Conservation (phyloP, 2,329 filamentous ascomycete species). For the Pseudogymnoascus sp. region DNA sequence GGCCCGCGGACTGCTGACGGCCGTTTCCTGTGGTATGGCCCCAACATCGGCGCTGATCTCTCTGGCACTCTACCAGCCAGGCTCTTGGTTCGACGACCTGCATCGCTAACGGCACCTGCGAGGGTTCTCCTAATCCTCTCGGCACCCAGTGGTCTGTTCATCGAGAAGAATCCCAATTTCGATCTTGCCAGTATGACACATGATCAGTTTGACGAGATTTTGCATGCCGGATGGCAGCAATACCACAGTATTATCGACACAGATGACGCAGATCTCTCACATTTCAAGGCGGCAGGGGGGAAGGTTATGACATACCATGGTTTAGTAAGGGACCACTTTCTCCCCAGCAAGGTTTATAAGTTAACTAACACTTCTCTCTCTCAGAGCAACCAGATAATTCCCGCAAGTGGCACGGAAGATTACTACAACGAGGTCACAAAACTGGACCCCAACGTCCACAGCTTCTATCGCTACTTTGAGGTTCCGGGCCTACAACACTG, state of each 20-base stretch:
- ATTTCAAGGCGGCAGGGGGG: conserved; percentile 9
- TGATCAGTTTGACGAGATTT: conserved; percentile 4
- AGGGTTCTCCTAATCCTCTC: not conserved
- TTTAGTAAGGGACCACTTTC: not conserved
- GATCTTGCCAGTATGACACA: conserved; percentile 12
- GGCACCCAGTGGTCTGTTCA: conserved; percentile 10
- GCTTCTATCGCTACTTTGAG: conserved; percentile 28
- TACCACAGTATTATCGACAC: conserved; percentile 12
- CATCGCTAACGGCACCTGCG: conserved; percentile 4
- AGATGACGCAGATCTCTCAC: conserved; percentile 12
- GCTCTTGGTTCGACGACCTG: not conserved
- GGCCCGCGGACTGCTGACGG: conserved; percentile 10
- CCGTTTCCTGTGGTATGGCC: conserved; percentile 11
- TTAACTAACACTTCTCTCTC: not conserved
- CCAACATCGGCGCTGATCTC: conserved; percentile 6
- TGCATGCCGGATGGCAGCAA: conserved; percentile 7
- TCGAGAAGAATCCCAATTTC: conserved; percentile 10
- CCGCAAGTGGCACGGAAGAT: conserved; percentile 14
- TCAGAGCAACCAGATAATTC: conserved; percentile 14
- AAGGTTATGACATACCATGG: conserved; percentile 18
- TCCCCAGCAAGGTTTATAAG: not conserved
- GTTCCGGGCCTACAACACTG: conserved; percentile 30
- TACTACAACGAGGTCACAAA: conserved; percentile 22
- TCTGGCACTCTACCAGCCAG: not conserved
- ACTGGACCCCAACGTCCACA: conserved; percentile 17